A percentile compares a stretch with the other conserved stretches of the same genome.
Evolutionary conservation across 2,329 filamentous ascomycete species (phyloP).

Genomic region (Ophiobolus disseminans): DNA sequence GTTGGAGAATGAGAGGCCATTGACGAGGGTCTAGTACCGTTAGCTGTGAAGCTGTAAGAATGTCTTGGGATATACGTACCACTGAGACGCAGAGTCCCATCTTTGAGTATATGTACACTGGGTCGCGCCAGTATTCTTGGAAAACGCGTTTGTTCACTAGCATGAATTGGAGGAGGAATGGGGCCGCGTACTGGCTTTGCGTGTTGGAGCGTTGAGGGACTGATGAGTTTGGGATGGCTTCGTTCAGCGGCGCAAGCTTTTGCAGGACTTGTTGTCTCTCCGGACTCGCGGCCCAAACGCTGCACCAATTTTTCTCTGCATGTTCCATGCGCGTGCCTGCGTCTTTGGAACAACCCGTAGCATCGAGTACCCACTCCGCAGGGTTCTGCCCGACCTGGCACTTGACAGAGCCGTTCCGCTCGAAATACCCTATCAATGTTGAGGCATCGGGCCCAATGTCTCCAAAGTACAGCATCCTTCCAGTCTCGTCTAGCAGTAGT

Average conservation of each 20-base stretch:
- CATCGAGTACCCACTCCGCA: constrained; percentile 75
- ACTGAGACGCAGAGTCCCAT: constrained; percentile 64
- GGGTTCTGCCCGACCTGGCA: constrained; percentile 74
- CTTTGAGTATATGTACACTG: constrained; percentile 85
- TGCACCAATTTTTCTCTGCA: not conserved
- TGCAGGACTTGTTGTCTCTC: constrained; percentile 36
- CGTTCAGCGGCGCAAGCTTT: constrained; percentile 49
- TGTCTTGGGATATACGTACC: not conserved
- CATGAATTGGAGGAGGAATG: constrained; percentile 68
- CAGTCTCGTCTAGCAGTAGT: constrained; percentile 75
- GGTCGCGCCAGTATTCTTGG: constrained; percentile 86
- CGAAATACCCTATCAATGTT: constrained; percentile 74
- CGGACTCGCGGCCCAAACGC: constrained; percentile 13
- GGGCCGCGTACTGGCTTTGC: constrained; percentile 57
- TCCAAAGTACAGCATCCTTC: constrained; percentile 79
- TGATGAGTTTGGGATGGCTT: constrained; percentile 4
- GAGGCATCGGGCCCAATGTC: constrained; percentile 73
- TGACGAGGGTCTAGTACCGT: constrained; percentile 62
- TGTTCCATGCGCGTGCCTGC: not conserved
- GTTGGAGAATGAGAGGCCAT: constrained; percentile 78
- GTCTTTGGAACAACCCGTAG: constrained; percentile 31
- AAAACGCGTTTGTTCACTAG: constrained; percentile 76
- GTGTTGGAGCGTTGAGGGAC: constrained; percentile 22
- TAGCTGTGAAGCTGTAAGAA: not conserved
- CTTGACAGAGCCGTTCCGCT: constrained; percentile 67